Base-by-base conservation (phyloP, 495 filamentous ascomycete species). In the Hypoxylon cercidicola region DNA sequence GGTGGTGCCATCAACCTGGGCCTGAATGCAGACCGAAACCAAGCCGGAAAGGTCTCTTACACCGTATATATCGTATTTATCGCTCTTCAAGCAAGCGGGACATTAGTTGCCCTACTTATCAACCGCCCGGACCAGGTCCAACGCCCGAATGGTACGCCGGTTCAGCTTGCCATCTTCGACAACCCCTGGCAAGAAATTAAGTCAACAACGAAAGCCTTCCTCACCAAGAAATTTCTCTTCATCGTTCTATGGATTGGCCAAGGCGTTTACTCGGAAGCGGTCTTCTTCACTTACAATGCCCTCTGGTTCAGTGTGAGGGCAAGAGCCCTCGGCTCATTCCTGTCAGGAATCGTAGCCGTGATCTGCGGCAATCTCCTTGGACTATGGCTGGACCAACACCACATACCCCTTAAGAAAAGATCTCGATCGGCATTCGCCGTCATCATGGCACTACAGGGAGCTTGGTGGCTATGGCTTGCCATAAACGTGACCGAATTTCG, bases 1-100 rank as follows among this genome's bases (percentile, higher is more conserved):
- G 88, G 88, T 19, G 88, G 87, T 16, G 84, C 84, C 0, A 84
- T 90, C 53, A 87, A 85, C 20, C 74, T 90, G 1, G 85, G 84
- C 4, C 70, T 90, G 15, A 89, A 90, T 70, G 78, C 77, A 9
- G 61, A 84, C 28, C 74, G 77, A 20, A 74, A 80, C 51, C 60
- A 78, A 40, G 82, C 82, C 4, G 88, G 88, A 3, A 83, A 85
- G 51, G 84, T 90, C 0, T 86, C 84, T 3, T 88, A 87, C 45
- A 79, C 79, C 1, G 85, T 88, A 0, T 88, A 85, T 55, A 66
- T 85, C 19, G 72, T 85, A 6, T 89, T 90, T 65, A 87, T 90
- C 55, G 83, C 81, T 1, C 71, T 89, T 0, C 87, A 89, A 70
- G 81, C 82, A 3, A 60, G 83, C 0, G 86, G 84, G 0, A 83